Evolutionary conservation across 1,284 basidiomycete species (phyloP), one percentile per base, ranked within the genome.

Genomic region (Rhodotorula glutinis): DNA sequence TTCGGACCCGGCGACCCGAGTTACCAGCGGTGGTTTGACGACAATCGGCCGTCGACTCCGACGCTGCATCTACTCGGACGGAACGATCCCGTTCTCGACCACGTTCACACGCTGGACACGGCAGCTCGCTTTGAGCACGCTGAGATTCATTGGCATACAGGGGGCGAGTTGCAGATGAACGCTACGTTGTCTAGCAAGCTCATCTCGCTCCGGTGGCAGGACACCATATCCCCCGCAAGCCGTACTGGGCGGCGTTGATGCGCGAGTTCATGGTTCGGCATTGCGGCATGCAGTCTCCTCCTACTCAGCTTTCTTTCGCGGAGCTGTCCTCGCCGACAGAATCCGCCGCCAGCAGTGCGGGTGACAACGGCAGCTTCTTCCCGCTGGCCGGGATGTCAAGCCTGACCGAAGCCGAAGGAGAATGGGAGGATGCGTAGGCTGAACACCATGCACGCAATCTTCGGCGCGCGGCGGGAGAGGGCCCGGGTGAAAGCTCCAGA

Each of bases 201-300:
- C 38, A 14, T 25, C 23, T 46, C 17, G n/a, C 11, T 0, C 13
- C 60, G 55, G n/a, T n/a, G 53, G 59, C n/a, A 38, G 33, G 33
- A 38, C 60, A 62, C 53, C 30, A 49, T 44, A 41, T 62, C 33
- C 60, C 60, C 2, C 60, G 60, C 53, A 55, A 55, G 43, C 29
- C 60, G 0, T 38, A 54, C 60, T 62, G 46, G 17, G 25, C 40
- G 11, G 25, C n/a, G 1, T 9, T 55, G 16, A 21, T 47, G 33
- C 44, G 33, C 21, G 43, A 54, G 40, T 60, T 53, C 41, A 60
- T 60, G 13, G 25, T 60, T 14, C 13, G 43, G 17, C 43, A 44
- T 44, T 44, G 43, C 43, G 43, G 21, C 43, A 16, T 44, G 8
- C 43, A 16, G 33, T 5, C 33, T 7, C 33, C 33, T 5, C 33